These are phyloP conservation scores for Halocafeteria seosinensis DNA, from an alignment of 108 stramenopile genomes.

Conservation along the genomic window DNA sequence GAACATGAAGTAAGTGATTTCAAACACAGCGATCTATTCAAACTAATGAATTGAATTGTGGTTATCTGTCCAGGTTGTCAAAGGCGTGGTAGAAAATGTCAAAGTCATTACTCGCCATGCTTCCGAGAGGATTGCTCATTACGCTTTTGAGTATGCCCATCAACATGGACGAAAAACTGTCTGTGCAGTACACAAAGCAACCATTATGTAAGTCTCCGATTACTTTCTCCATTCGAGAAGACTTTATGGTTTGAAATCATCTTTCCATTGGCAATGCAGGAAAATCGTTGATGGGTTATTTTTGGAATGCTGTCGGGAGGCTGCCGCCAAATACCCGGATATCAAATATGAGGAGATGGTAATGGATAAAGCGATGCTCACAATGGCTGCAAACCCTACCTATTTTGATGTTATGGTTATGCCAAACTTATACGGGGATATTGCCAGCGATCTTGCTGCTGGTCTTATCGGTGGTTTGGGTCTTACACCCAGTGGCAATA, in stretches of 20 bases:
- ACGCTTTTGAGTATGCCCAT: not conserved
- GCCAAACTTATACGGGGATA: constrained; percentile 97
- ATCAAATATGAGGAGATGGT: constrained; percentile 16
- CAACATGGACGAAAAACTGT: not conserved
- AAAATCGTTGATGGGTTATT: constrained; percentile 68
- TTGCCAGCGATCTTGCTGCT: constrained; percentile 82
- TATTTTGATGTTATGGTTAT: constrained; percentile 95
- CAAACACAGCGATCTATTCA: no score
- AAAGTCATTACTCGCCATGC: not conserved
- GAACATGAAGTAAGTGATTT: no score
- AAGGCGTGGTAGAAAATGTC: not conserved
- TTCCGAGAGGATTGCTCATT: not conserved
- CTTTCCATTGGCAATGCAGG: no score
- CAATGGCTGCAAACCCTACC: constrained; percentile 39
- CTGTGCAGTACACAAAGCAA: constrained; percentile 45
- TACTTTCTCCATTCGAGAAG: no score
- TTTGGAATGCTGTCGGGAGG: constrained; percentile 14
- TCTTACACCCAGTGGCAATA: constrained; percentile 84
- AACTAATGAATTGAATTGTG: no score
- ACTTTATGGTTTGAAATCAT: no score
- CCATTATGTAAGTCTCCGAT: no score
- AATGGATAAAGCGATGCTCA: not conserved
- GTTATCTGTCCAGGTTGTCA: no score
- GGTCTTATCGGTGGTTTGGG: constrained; percentile 92
- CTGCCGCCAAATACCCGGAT: constrained; percentile 58